Base-by-base conservation (phyloP, 2,329 filamentous ascomycete genomes). In the Beauveria medogensis region DNA sequence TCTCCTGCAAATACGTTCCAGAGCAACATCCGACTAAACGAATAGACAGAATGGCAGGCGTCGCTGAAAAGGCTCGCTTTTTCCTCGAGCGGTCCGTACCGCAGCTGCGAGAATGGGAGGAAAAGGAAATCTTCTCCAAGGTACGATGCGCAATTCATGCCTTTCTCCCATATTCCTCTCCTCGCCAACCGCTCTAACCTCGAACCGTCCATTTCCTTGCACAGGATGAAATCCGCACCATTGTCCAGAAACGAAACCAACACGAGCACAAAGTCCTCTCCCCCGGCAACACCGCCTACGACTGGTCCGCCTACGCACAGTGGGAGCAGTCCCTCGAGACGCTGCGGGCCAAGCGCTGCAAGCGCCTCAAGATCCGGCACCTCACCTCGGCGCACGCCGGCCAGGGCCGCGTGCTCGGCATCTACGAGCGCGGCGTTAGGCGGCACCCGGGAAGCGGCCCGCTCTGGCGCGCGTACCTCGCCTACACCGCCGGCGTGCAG, bases 31-130 rank as follows among this genome's bases (percentile, higher is more conserved):
- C 48, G 20, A 12, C 14, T 28, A 18, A 30, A 20, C 24, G 3
- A 8, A 12, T 16, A 24, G 10, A 20, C 16, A 48, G 20, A 53
- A 96, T 96, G 91, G 84, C 92, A 1, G 88, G 86, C 47, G 88
- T 94, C 62, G 88, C 90, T 65, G 94, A 97, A 71, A 97, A 97
- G 76, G 94, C 93, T 60, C 90, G 93, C 62, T 97, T 93, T 76
- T 97, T 90, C 75, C 83, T 97, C 65, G 94, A 99, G 78, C 89
- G 93, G 67, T 89, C 90, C 2, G 90, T 97, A 48, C 91, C 92
- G 18, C 92, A 97, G 74, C 83, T 99, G 61, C 91, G 92, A 64
- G 92, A 96, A 69, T 95, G 91, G 74, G 90, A 96, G 75, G 85
- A 90, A 66, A 97, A 96, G 74, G 88, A 91, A 68, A 89, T 99